These are phyloP conservation scores for Ceratocystis cubensis DNA, from an alignment of 2,329 filamentous ascomycete species.

Conservation along the genomic window DNA sequence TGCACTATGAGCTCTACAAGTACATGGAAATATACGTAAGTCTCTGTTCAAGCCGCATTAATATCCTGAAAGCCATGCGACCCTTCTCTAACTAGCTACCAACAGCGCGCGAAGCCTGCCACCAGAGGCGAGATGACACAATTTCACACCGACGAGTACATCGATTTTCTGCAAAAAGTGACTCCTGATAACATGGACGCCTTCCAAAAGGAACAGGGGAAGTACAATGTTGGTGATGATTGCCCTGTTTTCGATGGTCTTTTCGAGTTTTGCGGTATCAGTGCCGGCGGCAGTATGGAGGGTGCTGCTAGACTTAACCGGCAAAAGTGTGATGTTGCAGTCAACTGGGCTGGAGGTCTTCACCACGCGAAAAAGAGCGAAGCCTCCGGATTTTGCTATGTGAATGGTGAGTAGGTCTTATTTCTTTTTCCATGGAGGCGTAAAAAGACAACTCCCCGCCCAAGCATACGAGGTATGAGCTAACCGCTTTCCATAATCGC, in stretches of 20 bases:
- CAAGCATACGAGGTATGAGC: neutral
- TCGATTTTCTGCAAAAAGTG: conserved; percentile 87
- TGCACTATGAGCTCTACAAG: conserved; percentile 91
- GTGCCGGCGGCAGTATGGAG: conserved; percentile 86
- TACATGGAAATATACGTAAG: conserved; percentile 93
- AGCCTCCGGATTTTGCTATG: conserved; percentile 94
- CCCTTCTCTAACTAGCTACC: neutral
- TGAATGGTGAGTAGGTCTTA: conserved; percentile 58
- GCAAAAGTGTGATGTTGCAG: conserved; percentile 86
- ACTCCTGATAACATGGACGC: conserved; percentile 98
- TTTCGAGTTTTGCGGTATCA: conserved; percentile 93
- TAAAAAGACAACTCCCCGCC: neutral
- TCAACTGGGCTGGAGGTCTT: conserved; percentile 95
- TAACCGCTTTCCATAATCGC: neutral
- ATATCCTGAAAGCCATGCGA: conserved; percentile 8
- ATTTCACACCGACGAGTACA: conserved; percentile 91
- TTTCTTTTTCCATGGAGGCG: neutral
- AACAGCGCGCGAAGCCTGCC: conserved; percentile 69
- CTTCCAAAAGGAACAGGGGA: conserved; percentile 64
- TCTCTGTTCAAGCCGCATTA: conserved; percentile 27
- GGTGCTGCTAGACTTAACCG: conserved; percentile 82
- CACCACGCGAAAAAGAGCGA: conserved; percentile 97
- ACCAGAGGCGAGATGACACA: conserved; percentile 81
- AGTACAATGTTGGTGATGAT: conserved; percentile 92
- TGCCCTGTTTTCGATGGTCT: conserved; percentile 96